Conservation (phyloP, 2,329 filamentous ascomycete species). For the Claviceps maximensis region DNA sequence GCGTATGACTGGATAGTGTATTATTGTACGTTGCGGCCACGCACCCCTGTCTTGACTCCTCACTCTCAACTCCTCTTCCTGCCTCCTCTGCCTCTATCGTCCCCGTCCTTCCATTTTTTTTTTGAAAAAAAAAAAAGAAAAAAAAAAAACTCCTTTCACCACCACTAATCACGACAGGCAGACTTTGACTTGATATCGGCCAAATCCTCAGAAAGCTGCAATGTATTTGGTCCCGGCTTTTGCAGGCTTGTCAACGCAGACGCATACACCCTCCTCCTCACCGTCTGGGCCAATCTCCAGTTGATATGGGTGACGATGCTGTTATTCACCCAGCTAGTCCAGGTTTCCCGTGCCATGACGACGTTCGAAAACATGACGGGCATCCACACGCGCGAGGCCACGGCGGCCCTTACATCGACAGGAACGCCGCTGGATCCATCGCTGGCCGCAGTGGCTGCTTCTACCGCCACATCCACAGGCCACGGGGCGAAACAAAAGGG, state of each 20-base stretch:
- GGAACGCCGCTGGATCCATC: slow-evolving; percentile 59
- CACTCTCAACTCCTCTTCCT: too few species aligned
- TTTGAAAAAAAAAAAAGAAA: too few species aligned
- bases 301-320: slow-evolving; percentile 97
- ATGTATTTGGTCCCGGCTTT: slow-evolving; percentile 58
- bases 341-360: slow-evolving; percentile 84
- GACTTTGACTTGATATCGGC: slow-evolving; percentile 49
- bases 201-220: slow-evolving; percentile 47
- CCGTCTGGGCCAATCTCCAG: slow-evolving; percentile 70
- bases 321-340: slow-evolving; percentile 81
- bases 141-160: neutral
- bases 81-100: too few species aligned
- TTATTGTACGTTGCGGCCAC: slow-evolving; percentile 43
- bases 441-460: slow-evolving; percentile 38
- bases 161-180: slow-evolving; percentile 17
- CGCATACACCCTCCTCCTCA: slow-evolving; percentile 68
- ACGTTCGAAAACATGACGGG: slow-evolving; percentile 96
- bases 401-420: slow-evolving; percentile 66
- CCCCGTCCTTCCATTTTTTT: too few species aligned
- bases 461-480: slow-evolving; percentile 25
- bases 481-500: slow-evolving; percentile 42
- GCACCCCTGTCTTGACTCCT: too few species aligned
- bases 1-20: slow-evolving; percentile 60
- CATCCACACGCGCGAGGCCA: slow-evolving; percentile 46
- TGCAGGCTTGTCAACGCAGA: slow-evolving; percentile 72